phyloP scores from a whole-genome alignment of 495 filamentous ascomycete species.

The Cercophora sp. region DNA sequence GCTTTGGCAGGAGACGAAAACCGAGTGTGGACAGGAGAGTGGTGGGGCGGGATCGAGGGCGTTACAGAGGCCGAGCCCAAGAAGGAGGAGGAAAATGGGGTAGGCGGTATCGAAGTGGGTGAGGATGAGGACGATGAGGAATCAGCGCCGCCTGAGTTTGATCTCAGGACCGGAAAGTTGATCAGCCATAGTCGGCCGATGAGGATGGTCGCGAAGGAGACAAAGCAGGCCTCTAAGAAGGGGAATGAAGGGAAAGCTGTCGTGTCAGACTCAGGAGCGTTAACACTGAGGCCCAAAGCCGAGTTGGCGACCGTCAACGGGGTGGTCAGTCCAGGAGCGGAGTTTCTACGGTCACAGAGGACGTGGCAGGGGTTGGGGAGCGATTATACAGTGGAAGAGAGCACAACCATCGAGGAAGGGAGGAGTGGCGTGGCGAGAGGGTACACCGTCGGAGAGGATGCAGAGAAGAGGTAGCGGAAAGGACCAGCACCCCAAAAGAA shows the following conservation, averaged over 20 bases:
- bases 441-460: conserved; percentile 67
- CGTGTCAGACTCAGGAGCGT: conserved; percentile 31
- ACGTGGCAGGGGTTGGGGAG: conserved; percentile 92
- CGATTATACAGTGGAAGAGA: conserved; percentile 70
- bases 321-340: conserved; percentile 82
- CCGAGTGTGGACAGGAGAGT: conserved; percentile 72
- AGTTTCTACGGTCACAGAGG: conserved; percentile 74
- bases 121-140: conserved; percentile 35
- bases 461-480: conserved; percentile 30
- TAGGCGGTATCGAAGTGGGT: conserved; percentile 9
- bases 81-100: conserved; percentile 4
- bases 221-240: conserved; percentile 17
- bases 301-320: conserved; percentile 76
- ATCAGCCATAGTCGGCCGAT: conserved; percentile 81
- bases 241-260: conserved; percentile 5
- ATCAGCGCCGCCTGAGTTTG: conserved; percentile 78
- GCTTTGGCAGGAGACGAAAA: conserved; percentile 65
- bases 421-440: conserved; percentile 86
- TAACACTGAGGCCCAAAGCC: conserved; percentile 59
- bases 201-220: conserved; percentile 26
- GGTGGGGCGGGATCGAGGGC: conserved; percentile 69
- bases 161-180: conserved; percentile 83
- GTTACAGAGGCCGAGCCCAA: conserved; percentile 29
- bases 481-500: no score
- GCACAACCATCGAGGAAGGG: conserved; percentile 70